Evolutionary conservation across 352 stramenopile species (phyloP), one percentile per base, ranked within the genome.

Genomic region (Saprolegnia diclina): DNA sequence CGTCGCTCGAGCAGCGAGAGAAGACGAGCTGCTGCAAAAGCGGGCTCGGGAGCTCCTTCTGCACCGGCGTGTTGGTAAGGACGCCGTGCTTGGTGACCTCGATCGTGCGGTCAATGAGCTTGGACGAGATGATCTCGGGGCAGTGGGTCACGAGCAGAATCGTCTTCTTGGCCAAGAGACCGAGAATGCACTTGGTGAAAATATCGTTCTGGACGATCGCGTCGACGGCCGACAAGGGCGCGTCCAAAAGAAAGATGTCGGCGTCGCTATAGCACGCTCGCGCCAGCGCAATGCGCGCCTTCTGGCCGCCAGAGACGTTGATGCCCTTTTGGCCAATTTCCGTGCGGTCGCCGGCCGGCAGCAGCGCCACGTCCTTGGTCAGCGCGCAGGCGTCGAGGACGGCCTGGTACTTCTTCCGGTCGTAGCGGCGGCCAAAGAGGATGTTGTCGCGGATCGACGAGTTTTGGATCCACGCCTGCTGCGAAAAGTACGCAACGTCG

Each of bases 141-240:
- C 83, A 85, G 66, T 87, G 79, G 10, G 79, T 85, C 59, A 94
- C 91, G 24, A 96, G 77, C 42, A 97, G 67, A 5, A 96, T 76
- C 29, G 79, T 88, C 52, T 76, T 76, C 65, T 85, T 22, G 24
- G 65, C 63, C 21, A 95, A 71, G 21, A 78, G 37, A 3, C 72
- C 65, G 21, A 50, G 55, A 64, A 97, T 90, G 67, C 82, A 93
- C 32, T 96, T 70, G 16, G 89, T 65, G 66, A 97, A 97, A 14
- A 97, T 64, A 72, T 93, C 80, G 55, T 82, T 81, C 14, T 79
- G 89, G 24, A 98, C 92, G 74, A 97, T 85, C n/a, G 65, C 65
- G 46, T 72, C 65, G 38, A 72, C 22, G 11, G 65, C 65, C 9
- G 55, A 48, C 6, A 72, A 22, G 4, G 65, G 65, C 29, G 55